Evolutionary conservation across 768 basidiomycete species (phyloP), one percentile per base, ranked within the genome.

Genomic region (Boletus vermiculosoides): DNA sequence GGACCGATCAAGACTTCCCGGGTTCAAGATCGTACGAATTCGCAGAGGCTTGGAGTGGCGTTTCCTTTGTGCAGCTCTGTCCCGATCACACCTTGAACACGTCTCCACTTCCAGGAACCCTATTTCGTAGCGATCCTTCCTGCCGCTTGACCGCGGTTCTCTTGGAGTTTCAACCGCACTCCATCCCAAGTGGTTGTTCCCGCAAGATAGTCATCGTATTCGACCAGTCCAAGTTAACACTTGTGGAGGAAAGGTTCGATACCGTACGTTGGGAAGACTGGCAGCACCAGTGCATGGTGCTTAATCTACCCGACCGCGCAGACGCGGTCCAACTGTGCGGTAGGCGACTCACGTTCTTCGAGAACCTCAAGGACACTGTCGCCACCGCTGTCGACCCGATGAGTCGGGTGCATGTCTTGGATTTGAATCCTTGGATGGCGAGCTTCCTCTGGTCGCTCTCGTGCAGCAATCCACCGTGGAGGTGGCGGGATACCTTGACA

Each of bases 51-150:
- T 87, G 83, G 84, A 71, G 60, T 45, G 72, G 73, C 39, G 55
- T 71, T 40, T 78, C 77, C 15, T 69, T 68, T 30, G 71, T 85
- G 60, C 77, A 74, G 34, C 80, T 85, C 59, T 74, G 75, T 47
- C 76, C 76, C 1, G 84, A 86, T 58, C 72, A 71, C 13, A 76
- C 80, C 39, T 73, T 78, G 9, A 73, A 79, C 28, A 55, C 71
- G 30, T 52, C 66, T 4, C 67, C 75, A 2, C 68, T 74, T 30
- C 63, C 78, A 3, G 77, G 70, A 45, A 79, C 82, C 9, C 67
- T 85, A n/a, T 86, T 87, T 65, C 81, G 80, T 57, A 73, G 77
- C 36, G 83, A 85, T 60, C 81, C 84, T 9, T 72, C 76, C 34
- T 73, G 74, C 54, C 79, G 83, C 33, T 65, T 84, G 54, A 73